These are phyloP conservation scores for Coprinopsis cinerea DNA, from an alignment of 768 basidiomycete species.

Conservation along the genomic window DNA sequence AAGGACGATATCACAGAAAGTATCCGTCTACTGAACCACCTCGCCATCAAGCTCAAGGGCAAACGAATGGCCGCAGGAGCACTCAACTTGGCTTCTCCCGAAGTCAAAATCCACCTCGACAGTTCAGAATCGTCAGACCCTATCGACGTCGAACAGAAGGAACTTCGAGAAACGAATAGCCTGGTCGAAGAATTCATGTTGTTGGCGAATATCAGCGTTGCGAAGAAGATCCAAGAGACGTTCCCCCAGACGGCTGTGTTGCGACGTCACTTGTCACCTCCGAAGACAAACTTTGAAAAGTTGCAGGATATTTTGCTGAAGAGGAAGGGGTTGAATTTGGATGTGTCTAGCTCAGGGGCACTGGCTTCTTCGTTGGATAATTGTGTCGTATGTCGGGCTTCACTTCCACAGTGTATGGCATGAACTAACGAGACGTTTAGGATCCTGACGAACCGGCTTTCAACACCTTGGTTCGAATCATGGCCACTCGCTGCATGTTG, in stretches of 20 bases:
- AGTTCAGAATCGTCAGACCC: slow-evolving; percentile 92
- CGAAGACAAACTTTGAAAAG: slow-evolving; percentile 90
- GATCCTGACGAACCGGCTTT: slow-evolving; percentile 83
- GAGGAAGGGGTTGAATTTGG: slow-evolving; percentile 74
- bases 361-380: slow-evolving; percentile 83
- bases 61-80: slow-evolving; percentile 94
- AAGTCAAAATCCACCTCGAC: slow-evolving; percentile 95
- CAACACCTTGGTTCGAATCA: slow-evolving; percentile 96
- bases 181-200: slow-evolving; percentile 99
- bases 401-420: neutral
- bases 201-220: slow-evolving; percentile 93
- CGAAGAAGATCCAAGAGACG: slow-evolving; percentile 83
- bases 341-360: slow-evolving; percentile 88
- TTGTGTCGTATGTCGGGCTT: slow-evolving; percentile 58
- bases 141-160: slow-evolving; percentile 96
- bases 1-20: slow-evolving; percentile 79
- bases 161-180: slow-evolving; percentile 87
- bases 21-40: slow-evolving; percentile 81
- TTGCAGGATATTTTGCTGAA: slow-evolving; percentile 88
- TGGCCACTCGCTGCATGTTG: slow-evolving; percentile 98
- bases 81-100: slow-evolving; percentile 94
- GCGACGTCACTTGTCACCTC: slow-evolving; percentile 87
- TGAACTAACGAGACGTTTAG: slow-evolving; percentile 29
- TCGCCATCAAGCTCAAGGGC: slow-evolving; percentile 81
- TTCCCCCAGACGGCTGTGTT: slow-evolving; percentile 96